phyloP scores from a whole-genome alignment of 768 basidiomycete genomes.

The Suillus sp. region DNA sequence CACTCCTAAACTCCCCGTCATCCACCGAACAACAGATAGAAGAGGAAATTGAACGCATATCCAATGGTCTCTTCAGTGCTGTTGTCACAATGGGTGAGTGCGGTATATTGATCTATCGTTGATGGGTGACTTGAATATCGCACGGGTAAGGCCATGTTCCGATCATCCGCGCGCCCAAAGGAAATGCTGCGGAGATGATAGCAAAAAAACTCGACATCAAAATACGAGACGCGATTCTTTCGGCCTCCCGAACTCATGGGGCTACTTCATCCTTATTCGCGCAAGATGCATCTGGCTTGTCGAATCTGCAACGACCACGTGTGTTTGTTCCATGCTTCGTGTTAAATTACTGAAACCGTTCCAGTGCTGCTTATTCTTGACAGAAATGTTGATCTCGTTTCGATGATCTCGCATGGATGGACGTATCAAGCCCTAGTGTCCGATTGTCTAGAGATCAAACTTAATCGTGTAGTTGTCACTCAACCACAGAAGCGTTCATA shows the following conservation, averaged over 20 bases:
- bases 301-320: constrained; percentile 88
- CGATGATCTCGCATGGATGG: constrained; percentile 96
- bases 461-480: constrained; percentile 89
- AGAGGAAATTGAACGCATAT: constrained; percentile 88
- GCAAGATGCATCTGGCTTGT: constrained; percentile 80
- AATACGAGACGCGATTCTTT: constrained; percentile 82
- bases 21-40: constrained; percentile 92
- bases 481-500: constrained; percentile 79
- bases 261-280: constrained; percentile 66
- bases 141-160: constrained; percentile 75
- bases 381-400: constrained; percentile 91
- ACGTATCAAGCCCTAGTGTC: constrained; percentile 98
- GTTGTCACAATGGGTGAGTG: constrained; percentile 80
- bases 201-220: constrained; percentile 93
- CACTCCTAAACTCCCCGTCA: constrained; percentile 86
- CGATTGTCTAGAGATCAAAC: constrained; percentile 95
- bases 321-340: constrained; percentile 26
- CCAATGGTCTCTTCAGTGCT: constrained; percentile 89
- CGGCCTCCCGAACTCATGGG: constrained; percentile 61
- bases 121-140: constrained; percentile 6
- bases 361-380: constrained; percentile 92
- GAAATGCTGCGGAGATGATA: constrained; percentile 99
- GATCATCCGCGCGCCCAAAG: constrained; percentile 90
- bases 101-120: neutral
- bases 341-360: constrained; percentile 14